Evolutionary conservation across 352 stramenopile species (phyloP).

Genomic region (Phytopythium delawarense): DNA sequence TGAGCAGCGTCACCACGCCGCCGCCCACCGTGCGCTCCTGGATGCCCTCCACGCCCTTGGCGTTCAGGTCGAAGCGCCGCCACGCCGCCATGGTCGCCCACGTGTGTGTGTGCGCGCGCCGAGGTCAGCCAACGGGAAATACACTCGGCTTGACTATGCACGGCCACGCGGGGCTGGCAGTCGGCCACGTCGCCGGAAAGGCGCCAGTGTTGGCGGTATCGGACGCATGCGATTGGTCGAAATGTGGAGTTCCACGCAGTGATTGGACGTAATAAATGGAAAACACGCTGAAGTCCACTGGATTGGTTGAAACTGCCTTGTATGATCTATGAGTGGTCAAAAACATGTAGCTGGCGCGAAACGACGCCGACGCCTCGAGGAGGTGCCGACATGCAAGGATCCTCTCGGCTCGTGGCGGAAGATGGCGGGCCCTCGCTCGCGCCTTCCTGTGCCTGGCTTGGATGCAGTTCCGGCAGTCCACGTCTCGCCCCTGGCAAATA

Average conservation of each 20-base stretch:
- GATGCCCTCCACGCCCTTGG: slow-evolving; percentile 88
- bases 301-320: slow-evolving; percentile 12
- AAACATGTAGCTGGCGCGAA: neutral
- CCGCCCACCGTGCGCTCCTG: slow-evolving; percentile 85
- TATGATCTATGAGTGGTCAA: slow-evolving; percentile 6
- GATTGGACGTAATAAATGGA: neutral
- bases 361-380: neutral
- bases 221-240: neutral
- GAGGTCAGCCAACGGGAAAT: too few species aligned
- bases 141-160: too few species aligned
- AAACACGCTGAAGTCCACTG: too few species aligned
- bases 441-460: too few species aligned
- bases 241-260: neutral
- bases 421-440: too few species aligned
- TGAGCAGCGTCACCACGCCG: slow-evolving; percentile 78
- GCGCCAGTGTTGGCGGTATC: neutral
- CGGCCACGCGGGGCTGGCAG: neutral
- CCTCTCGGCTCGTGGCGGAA: neutral
- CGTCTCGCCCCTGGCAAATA: neutral
- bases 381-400: neutral
- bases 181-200: neutral
- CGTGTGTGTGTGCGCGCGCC: too few species aligned
- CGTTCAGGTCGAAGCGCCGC: slow-evolving; percentile 85
- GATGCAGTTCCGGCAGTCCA: too few species aligned
- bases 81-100: slow-evolving; percentile 41